These are phyloP conservation scores for Lycium barbarum DNA, from an alignment of 257 asterid genomes.

Conservation along the genomic window DNA sequence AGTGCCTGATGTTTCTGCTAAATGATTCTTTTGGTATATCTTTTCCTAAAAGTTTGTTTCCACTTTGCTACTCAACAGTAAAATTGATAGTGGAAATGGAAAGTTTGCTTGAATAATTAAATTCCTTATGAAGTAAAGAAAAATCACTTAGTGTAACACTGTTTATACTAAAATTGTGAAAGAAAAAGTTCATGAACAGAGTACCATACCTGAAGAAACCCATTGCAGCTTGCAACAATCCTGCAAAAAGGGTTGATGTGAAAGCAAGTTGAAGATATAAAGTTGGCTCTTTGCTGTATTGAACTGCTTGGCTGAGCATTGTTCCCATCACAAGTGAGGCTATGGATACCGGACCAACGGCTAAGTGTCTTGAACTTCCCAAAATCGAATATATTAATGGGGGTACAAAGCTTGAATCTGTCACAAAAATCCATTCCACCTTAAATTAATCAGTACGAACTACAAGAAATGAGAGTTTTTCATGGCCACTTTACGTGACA, in stretches of 20 bases:
- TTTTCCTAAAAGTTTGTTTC: not conserved
- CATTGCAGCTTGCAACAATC: constrained; percentile 75
- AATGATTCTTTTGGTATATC: not conserved
- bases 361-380: constrained; percentile 89
- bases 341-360: constrained; percentile 85
- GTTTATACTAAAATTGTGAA: not conserved
- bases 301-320: constrained; percentile 71
- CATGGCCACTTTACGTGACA: not conserved
- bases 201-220: constrained; percentile 69
- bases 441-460: not conserved
- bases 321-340: constrained; percentile 96
- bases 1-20: not conserved
- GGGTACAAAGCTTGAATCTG: constrained; percentile 94
- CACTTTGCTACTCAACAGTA: not conserved
- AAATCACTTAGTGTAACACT: not conserved
- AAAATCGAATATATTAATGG: constrained; percentile 82
- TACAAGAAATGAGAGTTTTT: not conserved
- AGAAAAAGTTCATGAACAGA: not conserved
- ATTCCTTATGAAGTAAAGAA: not conserved
- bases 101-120: not conserved
- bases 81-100: not conserved
- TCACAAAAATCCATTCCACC: not conserved
- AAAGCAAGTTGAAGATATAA: constrained; percentile 83
- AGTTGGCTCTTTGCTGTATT: constrained; percentile 48
- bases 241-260: constrained; percentile 86